Conservation (phyloP, 2,329 filamentous ascomycete species). For the Shiraia bambusicola region DNA sequence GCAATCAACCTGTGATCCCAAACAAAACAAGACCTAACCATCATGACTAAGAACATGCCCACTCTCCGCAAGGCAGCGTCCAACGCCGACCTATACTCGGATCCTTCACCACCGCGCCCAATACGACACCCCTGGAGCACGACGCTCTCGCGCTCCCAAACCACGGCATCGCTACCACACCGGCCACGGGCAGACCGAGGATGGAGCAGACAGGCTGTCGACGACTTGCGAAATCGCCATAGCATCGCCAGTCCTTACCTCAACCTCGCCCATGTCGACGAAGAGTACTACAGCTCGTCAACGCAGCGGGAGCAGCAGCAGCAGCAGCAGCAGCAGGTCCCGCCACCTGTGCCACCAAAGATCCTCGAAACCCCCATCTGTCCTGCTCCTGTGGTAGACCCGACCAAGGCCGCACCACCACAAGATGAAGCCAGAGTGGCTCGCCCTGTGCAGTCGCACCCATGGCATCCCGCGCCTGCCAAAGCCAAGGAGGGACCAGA, state of each 20-base stretch:
- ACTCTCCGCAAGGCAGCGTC: slow-evolving; percentile 39
- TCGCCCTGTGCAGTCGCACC: slow-evolving; percentile 16
- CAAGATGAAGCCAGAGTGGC: slow-evolving; percentile 3
- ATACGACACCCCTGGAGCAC: slow-evolving; percentile 29
- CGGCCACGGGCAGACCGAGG: slow-evolving; percentile 21
- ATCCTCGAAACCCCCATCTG: slow-evolving; percentile 26
- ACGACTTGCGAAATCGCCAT: slow-evolving; percentile 23
- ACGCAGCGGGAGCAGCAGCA: slow-evolving; percentile 28
- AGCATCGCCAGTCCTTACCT: slow-evolving; percentile 34
- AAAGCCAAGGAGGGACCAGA: slow-evolving; percentile 33
- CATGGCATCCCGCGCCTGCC: slow-evolving; percentile 19
- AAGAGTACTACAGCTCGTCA: slow-evolving; percentile 22
- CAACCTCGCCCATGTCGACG: slow-evolving; percentile 37
- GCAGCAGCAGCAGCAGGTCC: slow-evolving; percentile 29
- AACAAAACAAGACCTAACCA: not conserved
- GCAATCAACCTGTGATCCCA: not conserved
- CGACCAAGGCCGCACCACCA: not conserved
- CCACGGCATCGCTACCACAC: slow-evolving; percentile 29
- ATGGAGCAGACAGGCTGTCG: slow-evolving; percentile 10
- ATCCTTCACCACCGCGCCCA: slow-evolving; percentile 34
- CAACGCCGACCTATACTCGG: slow-evolving; percentile 41
- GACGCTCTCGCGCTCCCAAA: slow-evolving; percentile 35
- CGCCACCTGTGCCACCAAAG: slow-evolving; percentile 44
- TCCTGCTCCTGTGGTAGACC: slow-evolving; percentile 4
- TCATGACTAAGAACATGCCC: slow-evolving; percentile 43